These are phyloP conservation scores for Aspergillus niger DNA, from an alignment of 2,329 filamentous ascomycete species.

Conservation along the genomic window DNA sequence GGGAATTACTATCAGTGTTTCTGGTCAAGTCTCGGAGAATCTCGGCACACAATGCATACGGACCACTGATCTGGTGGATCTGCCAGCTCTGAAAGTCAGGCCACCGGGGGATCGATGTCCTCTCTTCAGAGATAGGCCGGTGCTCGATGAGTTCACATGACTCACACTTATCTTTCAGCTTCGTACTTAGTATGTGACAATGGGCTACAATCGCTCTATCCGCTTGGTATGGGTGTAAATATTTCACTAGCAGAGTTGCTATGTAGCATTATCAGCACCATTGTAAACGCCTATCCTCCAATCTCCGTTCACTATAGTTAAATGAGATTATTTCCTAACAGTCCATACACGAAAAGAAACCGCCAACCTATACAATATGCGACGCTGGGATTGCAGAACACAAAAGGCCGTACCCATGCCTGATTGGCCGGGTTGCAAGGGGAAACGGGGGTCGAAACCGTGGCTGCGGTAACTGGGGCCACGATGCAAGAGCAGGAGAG, in stretches of 20 bases:
- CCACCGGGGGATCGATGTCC: not conserved
- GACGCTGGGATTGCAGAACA: constrained; percentile 1
- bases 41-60: not conserved
- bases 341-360: constrained; percentile 22
- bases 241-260: not conserved
- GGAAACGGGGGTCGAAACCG: not conserved
- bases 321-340: constrained; percentile 16
- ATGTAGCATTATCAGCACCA: not conserved
- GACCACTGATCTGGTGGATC: not conserved
- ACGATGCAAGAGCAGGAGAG: not conserved
- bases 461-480: not conserved
- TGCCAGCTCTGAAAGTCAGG: not conserved
- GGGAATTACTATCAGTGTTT: too few species aligned
- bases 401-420: not conserved
- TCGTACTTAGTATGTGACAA: too few species aligned
- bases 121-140: too few species aligned
- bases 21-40: not conserved
- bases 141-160: too few species aligned
- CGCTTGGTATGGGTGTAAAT: not conserved
- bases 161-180: too few species aligned
- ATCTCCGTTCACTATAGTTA: constrained; percentile 7
- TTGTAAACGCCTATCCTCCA: not conserved
- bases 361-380: constrained; percentile 21
- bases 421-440: not conserved
- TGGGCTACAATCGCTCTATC: too few species aligned